Conservation (phyloP, 306 rosid species). For the Cucurbita argyrosperma region DNA sequence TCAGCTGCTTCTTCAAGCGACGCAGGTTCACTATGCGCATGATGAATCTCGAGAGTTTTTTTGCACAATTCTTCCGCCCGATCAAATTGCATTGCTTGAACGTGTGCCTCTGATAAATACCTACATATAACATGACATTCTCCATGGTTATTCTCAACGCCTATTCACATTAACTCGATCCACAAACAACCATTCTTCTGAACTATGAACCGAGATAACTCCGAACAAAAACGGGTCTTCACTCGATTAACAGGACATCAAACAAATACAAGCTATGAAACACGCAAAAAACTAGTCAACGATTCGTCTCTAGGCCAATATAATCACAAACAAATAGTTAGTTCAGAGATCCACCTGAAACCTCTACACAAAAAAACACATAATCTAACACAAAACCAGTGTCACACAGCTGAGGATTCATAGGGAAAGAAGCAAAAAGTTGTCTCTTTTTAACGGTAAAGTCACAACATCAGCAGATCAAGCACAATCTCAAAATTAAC, state of each 20-base stretch:
- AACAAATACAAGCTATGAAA: too few relatives aligned
- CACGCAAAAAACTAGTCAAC: too few relatives aligned
- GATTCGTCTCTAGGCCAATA: background rate
- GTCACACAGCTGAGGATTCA: background rate
- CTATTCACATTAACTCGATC: background rate
- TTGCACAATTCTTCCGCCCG: constrained; percentile 85
- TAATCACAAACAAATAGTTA: background rate
- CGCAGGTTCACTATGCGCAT: constrained; percentile 87
- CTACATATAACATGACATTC: constrained; percentile 18
- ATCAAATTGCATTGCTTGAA: constrained; percentile 98
- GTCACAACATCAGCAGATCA: background rate
- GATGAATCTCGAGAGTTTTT: constrained; percentile 83
- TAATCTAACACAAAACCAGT: background rate
- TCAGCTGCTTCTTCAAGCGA: constrained; percentile 97
- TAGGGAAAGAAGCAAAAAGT: background rate
- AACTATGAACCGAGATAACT: background rate
- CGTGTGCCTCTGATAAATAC: constrained; percentile 92
- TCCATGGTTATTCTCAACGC: too few relatives aligned
- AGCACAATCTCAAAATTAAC: background rate
- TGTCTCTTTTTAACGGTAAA: background rate
- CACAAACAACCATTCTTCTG: background rate
- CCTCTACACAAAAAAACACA: too few relatives aligned
- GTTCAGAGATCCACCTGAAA: background rate
- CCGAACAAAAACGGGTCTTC: background rate
- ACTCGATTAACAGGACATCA: too few relatives aligned